Base-by-base conservation (phyloP, 2,329 filamentous ascomycete species). In the Zymoseptoria passerinii region DNA sequence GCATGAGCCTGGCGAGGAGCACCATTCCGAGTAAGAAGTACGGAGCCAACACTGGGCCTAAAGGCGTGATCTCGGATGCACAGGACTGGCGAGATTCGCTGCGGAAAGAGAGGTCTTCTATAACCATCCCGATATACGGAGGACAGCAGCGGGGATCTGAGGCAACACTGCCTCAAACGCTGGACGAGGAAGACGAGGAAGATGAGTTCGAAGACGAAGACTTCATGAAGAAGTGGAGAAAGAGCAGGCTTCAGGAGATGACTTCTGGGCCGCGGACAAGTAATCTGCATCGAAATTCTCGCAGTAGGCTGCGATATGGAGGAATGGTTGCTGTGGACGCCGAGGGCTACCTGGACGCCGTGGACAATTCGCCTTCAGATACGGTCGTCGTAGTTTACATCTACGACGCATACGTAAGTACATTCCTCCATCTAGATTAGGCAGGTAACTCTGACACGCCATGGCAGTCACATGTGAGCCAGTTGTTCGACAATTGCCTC, bases 371-470 rank as follows among this genome's bases (percentile, higher is more conserved):
- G 4, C 80, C 85, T 48, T 76, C 85, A 52, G 89, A 92, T 52
- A 92, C 90, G 0, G 82, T 88, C 3, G 92, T 97, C 1, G 88
- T 96, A 2, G 94, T 99, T 28, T 95, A 92, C 75, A 91, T 99
- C 64, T 94, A 91, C 73, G 91, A 96, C 70, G 83, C 89, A 61
- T 82, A 88, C 79, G 91, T 95, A 82, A 72, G 84, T 75, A 23
- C 23, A 23, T 23, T 4, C 2, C 23, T 54, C 1, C 35, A 5
- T 16, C 18, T 10, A 19, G 23, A 57, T 28, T 16, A 13, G 13
- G 10, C 8, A 13, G 28, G 18, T 44, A 6, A n/a, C 27, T 57
- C 64, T 68, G 55, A 69, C 61, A 28, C 3, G 10, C 7, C 13
- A n/a, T 16, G 8, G 50, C 63, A 96, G 89, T 95, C 88, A 61